Percentiles rank a stretch among this genome's conserved stretches.
phyloP scores from a whole-genome alignment of 768 basidiomycete genomes.

The Psilocybe tampanensis region DNA sequence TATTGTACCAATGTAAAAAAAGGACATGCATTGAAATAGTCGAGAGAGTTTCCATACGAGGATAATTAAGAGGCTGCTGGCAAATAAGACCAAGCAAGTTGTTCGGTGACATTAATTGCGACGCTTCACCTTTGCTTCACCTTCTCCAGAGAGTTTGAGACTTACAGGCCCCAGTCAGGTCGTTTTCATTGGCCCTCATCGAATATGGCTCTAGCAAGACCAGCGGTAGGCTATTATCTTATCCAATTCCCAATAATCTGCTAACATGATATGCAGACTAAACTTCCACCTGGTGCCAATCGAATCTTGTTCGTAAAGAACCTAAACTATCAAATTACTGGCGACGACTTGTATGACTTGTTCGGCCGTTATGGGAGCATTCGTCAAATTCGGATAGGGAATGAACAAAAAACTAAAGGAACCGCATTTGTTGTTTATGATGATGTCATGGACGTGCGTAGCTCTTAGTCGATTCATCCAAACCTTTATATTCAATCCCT shows the following conservation, averaged over 20 bases:
- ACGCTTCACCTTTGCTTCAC: no score
- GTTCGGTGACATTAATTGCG: no score
- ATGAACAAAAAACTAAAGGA: constrained; percentile 88
- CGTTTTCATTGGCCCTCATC: not conserved
- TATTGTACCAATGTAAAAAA: no score
- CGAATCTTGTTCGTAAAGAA: constrained; percentile 94
- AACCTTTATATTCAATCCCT: constrained; percentile 14
- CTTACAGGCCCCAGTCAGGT: not conserved
- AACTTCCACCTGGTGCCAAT: constrained; percentile 91
- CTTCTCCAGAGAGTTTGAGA: no score
- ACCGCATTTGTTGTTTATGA: constrained; percentile 97
- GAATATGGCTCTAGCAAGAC: constrained; percentile 68
- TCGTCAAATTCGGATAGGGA: constrained; percentile 93
- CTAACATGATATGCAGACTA: constrained; percentile 49
- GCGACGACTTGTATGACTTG: constrained; percentile 94
- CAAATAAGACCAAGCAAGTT: constrained; percentile 3
- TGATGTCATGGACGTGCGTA: constrained; percentile 90
- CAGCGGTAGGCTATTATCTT: constrained; percentile 50
- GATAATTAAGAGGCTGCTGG: not conserved
- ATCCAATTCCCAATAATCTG: constrained; percentile 1
- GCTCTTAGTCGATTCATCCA: not conserved
- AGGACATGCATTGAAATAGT: no score
- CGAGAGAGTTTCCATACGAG: not conserved
- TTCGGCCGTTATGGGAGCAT: constrained; percentile 98
- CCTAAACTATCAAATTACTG: constrained; percentile 88